These are phyloP conservation scores for Dendrocalamus sinicus DNA, from an alignment of 176 grass and related monocot genomes.

Conservation along the genomic window DNA sequence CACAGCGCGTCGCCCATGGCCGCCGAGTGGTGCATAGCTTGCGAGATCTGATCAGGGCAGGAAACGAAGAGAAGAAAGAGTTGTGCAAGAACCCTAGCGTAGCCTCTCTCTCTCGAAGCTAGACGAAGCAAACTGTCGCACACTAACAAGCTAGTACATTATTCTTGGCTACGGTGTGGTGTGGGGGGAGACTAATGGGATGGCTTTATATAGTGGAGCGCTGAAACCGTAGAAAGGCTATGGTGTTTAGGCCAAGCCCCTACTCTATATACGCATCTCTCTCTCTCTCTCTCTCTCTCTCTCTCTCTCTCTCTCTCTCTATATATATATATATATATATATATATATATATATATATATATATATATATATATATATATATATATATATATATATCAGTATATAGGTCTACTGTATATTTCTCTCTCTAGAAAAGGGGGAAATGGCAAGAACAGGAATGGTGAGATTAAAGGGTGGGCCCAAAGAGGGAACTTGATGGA, in stretches of 20 bases:
- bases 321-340: neutral
- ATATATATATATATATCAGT: neutral
- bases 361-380: too few species aligned
- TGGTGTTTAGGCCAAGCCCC: slow-evolving; percentile 27
- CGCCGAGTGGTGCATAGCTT: slow-evolving; percentile 43
- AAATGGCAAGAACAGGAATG: slow-evolving; percentile 27
- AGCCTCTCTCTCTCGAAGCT: neutral
- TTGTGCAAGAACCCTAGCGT: neutral
- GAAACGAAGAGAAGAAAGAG: neutral
- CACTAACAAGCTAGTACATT: neutral
- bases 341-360: neutral
- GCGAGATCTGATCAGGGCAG: neutral
- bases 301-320: too few species aligned
- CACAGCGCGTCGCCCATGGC: slow-evolving; percentile 72
- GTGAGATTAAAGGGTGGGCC: slow-evolving; percentile 42
- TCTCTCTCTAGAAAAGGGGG: neutral
- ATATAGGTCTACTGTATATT: neutral
- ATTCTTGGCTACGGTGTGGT: slow-evolving; percentile 43
- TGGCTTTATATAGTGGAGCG: slow-evolving; percentile 59
- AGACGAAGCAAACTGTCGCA: neutral
- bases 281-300: neutral
- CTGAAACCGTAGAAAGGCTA: slow-evolving; percentile 53
- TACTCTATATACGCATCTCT: neutral
- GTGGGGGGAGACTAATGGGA: slow-evolving; percentile 3
- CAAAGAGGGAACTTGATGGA: slow-evolving; percentile 69